Percentiles rank a stretch among this genome's conserved stretches.
Evolutionary conservation across 768 basidiomycete genomes (phyloP).

Genomic region (Trametes meyenii): DNA sequence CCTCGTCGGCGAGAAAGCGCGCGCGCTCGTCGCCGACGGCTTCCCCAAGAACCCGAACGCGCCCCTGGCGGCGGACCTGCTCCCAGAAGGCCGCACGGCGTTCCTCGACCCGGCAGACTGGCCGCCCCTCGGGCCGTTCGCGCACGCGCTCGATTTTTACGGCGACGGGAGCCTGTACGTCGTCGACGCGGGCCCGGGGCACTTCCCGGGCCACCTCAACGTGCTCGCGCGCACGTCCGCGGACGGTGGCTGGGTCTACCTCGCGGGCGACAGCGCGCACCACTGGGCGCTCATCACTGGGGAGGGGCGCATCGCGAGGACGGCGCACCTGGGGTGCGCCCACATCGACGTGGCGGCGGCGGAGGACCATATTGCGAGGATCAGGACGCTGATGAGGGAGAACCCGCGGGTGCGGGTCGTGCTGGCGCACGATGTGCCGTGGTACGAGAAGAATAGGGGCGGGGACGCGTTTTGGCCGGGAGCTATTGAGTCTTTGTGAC

Average conservation of each 20-base stretch:
- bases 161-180: conserved; percentile 61
- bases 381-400: conserved; percentile 35
- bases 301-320: conserved; percentile 43
- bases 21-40: conserved; percentile 39
- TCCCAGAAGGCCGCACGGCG: conserved; percentile 18
- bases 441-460: conserved; percentile 51
- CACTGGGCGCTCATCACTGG: conserved; percentile 53
- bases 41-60: conserved; percentile 47
- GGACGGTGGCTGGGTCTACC: conserved; percentile 60
- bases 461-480: conserved; percentile 42
- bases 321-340: conserved; percentile 39
- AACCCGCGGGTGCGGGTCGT: conserved; percentile 44
- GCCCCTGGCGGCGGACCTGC: conserved; percentile 23
- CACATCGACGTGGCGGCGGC: conserved; percentile 48
- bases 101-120: conserved; percentile 36
- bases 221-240: conserved; percentile 56
- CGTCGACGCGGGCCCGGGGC: conserved; percentile 55
- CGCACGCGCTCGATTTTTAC: conserved; percentile 47
- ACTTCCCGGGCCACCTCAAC: conserved; percentile 58
- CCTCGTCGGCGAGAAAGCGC: conserved; percentile 47
- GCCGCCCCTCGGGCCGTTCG: conserved; percentile 51
- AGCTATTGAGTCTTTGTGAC: conserved; percentile 13
- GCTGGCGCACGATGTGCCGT: conserved; percentile 54
- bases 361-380: conserved; percentile 43
- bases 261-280: conserved; percentile 52